Percentiles rank a stretch among this genome's conserved stretches.
Evolutionary conservation across 1,284 basidiomycete genomes (phyloP).

Genomic region (Grifola frondosa): DNA sequence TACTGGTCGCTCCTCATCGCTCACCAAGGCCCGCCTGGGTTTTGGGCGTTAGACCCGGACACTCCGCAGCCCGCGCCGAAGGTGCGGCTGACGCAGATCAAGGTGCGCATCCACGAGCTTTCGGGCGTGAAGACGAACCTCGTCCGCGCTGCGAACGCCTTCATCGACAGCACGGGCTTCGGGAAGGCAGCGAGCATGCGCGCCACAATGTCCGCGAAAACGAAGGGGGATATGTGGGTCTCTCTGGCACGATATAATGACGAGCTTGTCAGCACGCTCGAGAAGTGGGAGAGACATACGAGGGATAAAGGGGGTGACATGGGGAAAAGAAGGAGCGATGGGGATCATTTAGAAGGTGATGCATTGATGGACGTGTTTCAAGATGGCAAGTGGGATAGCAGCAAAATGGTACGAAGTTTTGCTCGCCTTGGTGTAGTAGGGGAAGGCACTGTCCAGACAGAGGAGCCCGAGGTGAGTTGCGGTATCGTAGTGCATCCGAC

Average conservation of each 20-base stretch:
- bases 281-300: constrained; percentile 58
- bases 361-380: constrained; percentile 45
- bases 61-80: constrained; percentile 25
- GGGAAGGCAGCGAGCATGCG: constrained; percentile 27
- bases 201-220: constrained; percentile 20
- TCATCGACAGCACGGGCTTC: constrained; percentile 46
- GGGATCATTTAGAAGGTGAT: constrained; percentile 38
- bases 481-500: too few relatives aligned
- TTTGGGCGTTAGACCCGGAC: constrained; percentile 39
- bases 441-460: constrained; percentile 34
- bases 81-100: constrained; percentile 49
- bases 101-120: constrained; percentile 56
- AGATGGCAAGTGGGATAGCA: constrained; percentile 62
- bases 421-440: constrained; percentile 52
- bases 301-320: constrained; percentile 41
- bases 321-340: constrained; percentile 37
- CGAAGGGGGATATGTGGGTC: constrained; percentile 59
- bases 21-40: constrained; percentile 47
- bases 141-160: constrained; percentile 52
- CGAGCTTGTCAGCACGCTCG: constrained; percentile 57
- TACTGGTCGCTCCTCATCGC: constrained; percentile 73
- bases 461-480: constrained; percentile 31
- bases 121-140: constrained; percentile 50
- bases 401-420: constrained; percentile 78
- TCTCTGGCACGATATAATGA: constrained; percentile 80